Base-by-base conservation (phyloP, 2,329 filamentous ascomycete genomes). In the Calonectria fujianensis region DNA sequence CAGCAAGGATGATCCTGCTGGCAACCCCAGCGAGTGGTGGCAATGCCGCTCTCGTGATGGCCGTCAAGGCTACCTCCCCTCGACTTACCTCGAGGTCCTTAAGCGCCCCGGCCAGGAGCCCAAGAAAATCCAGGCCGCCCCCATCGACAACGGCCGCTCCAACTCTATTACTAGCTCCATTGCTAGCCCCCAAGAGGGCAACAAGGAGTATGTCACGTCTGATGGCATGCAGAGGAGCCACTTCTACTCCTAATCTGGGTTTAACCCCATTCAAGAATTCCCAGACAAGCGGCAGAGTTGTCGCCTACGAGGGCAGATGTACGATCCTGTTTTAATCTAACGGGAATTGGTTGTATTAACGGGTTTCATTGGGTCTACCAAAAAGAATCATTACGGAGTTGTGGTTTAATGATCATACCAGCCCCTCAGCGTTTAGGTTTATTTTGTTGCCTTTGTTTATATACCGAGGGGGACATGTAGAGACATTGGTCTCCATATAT, bases 21-120 rank as follows among this genome's bases (percentile, higher is more conserved):
- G 97, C 54, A 96, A 97, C 80, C 92, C 95, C 6, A 97, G 94
- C 68, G 96, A 99, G 83, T 99, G 97, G 97, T 99, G 97, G 97
- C 93, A 94, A 78, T 99, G 97, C 86, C 91, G 97, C 70, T 94
- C 96, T 18, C 91, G 97, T 75, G 96, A 98, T 83, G 96, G 96
- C 59, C 91, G 95, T 32, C 93, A 98, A 80, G 97, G 97, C 10
- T 99, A 98, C 83, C 90, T 99, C 8, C 97, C 97, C 2, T 93
- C 94, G 1, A 96, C 96, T 1, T 99, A 98, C 82, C 90, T 99
- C 35, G 95, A 98, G 85, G 91, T 97, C 64, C 88, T 92, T 32
- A 88, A 89, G 80, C 87, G 89, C 66, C 89, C 91, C 0, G 88
- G 87, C 29, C 86, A 88, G 35, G 85, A 86, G 37, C 82, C 90